phyloP scores from a whole-genome alignment of 164 flowering plant species.

The Aristolochia contorta region DNA sequence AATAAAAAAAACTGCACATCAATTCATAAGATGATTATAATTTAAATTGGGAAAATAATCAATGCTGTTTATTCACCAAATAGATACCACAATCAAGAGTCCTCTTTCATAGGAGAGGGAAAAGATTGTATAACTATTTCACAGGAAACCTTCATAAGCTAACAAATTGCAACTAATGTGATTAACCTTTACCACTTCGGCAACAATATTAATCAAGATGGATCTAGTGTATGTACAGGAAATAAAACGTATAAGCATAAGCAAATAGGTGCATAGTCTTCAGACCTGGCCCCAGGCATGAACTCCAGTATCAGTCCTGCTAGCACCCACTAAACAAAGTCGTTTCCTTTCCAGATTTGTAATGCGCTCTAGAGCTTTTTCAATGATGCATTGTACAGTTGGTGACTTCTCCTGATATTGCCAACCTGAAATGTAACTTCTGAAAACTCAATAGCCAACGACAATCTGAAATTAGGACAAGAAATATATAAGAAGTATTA shows the following conservation, averaged over 20 bases:
- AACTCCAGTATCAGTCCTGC: slow-evolving; percentile 87
- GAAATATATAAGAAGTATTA: background rate
- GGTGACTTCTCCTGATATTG: slow-evolving; percentile 85
- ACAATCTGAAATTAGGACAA: background rate
- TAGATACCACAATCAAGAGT: background rate
- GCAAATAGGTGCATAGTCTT: slow-evolving; percentile 3
- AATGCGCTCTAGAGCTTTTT: slow-evolving; percentile 48
- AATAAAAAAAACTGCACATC: too few species aligned
- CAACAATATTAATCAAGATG: background rate
- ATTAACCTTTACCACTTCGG: background rate
- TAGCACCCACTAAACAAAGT: slow-evolving; percentile 71
- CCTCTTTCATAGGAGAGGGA: background rate
- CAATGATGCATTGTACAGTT: slow-evolving; percentile 66
- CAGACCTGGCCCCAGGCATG: slow-evolving; percentile 98
- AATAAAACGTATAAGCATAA: background rate
- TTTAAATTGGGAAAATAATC: too few species aligned
- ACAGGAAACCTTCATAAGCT: background rate
- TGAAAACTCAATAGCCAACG: background rate
- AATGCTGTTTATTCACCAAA: too few species aligned
- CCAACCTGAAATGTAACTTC: slow-evolving; percentile 57
- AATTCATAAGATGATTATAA: too few species aligned
- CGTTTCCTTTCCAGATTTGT: slow-evolving; percentile 68
- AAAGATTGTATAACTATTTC: background rate
- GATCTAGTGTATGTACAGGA: background rate
- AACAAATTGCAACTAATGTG: background rate